phyloP scores from a whole-genome alignment of 768 basidiomycete species.

The Naganishia friedmannii region DNA sequence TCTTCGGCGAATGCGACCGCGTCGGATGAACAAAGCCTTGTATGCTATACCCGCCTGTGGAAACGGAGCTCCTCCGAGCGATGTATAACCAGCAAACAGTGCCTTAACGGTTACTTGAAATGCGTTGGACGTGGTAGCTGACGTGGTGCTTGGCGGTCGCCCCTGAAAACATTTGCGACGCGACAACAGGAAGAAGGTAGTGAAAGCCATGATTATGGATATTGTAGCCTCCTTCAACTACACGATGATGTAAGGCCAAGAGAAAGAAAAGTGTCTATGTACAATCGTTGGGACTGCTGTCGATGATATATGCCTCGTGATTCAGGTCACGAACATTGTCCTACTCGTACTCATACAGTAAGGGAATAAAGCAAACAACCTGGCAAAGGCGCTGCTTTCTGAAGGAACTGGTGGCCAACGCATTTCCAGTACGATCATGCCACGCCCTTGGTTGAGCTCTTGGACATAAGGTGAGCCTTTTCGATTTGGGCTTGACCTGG shows the following conservation, averaged over 20 bases:
- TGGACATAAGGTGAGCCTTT: conserved; percentile 89
- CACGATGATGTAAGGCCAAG: conserved; percentile 6
- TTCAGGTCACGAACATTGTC: background rate
- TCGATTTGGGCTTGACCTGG: conserved; percentile 79
- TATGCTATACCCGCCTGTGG: no score
- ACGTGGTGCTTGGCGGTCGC: no score
- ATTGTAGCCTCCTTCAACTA: background rate
- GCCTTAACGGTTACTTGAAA: no score
- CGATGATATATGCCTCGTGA: conserved; percentile 5
- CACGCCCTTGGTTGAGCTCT: conserved; percentile 59
- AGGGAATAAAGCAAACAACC: background rate
- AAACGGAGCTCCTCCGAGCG: no score
- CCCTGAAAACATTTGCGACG: no score
- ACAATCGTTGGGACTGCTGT: background rate
- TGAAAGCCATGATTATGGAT: conserved; percentile 1
- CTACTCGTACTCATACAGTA: background rate
- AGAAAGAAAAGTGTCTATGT: conserved; percentile 8
- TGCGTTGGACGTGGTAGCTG: no score
- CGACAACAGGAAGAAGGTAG: no score
- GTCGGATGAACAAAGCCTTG: no score
- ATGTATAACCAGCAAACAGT: no score
- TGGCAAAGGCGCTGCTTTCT: no score
- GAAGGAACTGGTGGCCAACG: no score
- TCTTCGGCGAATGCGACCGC: no score
- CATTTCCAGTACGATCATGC: conserved; percentile 29